Evolutionary conservation across 2,329 filamentous ascomycete species (phyloP).

Genomic region (Alternaria alternata): DNA sequence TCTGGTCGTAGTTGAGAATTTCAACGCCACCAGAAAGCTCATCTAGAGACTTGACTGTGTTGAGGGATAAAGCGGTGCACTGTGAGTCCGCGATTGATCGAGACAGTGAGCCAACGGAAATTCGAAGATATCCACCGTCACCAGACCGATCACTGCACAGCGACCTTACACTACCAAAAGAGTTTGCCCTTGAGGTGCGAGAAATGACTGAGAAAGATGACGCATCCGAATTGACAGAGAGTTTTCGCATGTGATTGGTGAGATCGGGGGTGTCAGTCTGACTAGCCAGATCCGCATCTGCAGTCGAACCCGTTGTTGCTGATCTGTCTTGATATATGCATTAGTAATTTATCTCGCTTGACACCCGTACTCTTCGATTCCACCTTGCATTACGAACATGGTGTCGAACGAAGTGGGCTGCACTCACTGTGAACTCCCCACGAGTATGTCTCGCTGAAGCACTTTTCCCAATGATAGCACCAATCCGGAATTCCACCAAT

Average conservation of each 20-base stretch:
- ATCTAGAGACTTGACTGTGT: neutral
- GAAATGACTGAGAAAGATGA: slow-evolving; percentile 31
- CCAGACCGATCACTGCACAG: slow-evolving; percentile 3
- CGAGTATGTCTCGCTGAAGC: slow-evolving; percentile 26
- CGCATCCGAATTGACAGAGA: slow-evolving; percentile 22
- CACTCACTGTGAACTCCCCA: slow-evolving; percentile 20
- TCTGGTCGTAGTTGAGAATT: neutral
- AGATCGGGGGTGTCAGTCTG: neutral
- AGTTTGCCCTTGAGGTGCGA: slow-evolving; percentile 20
- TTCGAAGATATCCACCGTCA: slow-evolving; percentile 2
- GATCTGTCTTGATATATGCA: neutral
- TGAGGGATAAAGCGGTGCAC: neutral
- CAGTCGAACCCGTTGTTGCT: neutral
- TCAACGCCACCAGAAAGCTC: neutral
- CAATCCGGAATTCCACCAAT: slow-evolving; percentile 24
- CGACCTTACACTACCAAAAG: slow-evolving; percentile 19
- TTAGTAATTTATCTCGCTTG: neutral
- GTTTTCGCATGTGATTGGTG: slow-evolving; percentile 16
- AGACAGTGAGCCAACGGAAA: neutral
- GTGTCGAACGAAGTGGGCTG: neutral
- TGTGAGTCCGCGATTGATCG: neutral
- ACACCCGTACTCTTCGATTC: neutral
- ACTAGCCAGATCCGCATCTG: neutral
- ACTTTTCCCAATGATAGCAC: slow-evolving; percentile 24
- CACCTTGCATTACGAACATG: neutral